phyloP scores from a whole-genome alignment of 2,329 filamentous ascomycete genomes.

The Helotiales sp. region DNA sequence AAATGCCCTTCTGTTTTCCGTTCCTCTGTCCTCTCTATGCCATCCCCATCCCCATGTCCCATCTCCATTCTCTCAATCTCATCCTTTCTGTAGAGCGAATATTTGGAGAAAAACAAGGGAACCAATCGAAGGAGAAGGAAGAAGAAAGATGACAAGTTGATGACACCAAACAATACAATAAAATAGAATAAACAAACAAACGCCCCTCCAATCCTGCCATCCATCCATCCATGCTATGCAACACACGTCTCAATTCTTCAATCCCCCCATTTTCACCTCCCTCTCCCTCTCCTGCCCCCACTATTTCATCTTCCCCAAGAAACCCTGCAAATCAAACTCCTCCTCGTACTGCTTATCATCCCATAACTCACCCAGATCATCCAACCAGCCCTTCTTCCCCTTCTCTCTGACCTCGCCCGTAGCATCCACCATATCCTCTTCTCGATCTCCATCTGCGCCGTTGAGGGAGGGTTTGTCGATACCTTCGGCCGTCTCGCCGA shows the following conservation, averaged over 20 bases:
- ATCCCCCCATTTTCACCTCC: not conserved
- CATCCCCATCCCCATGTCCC: not conserved
- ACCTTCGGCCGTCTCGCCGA: slow-evolving; percentile 77
- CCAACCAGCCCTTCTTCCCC: slow-evolving; percentile 94
- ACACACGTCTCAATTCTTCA: not conserved
- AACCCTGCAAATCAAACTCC: slow-evolving; percentile 94
- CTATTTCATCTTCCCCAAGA: slow-evolving; percentile 81
- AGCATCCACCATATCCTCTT: slow-evolving; percentile 91
- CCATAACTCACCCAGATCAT: slow-evolving; percentile 95
- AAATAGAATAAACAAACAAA: not conserved
- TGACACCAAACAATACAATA: not conserved
- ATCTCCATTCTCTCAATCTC: not conserved
- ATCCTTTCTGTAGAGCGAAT: not conserved
- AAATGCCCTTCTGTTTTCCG: not conserved
- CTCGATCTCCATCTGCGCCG: slow-evolving; percentile 62
- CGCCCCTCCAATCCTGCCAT: not conserved
- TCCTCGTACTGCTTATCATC: slow-evolving; percentile 98
- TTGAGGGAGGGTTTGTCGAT: slow-evolving; percentile 63
- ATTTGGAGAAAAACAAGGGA: too few relatives aligned
- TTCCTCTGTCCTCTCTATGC: too few relatives aligned
- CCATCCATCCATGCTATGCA: slow-evolving; percentile 5
- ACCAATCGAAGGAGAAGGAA: not conserved
- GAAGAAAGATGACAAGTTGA: not conserved
- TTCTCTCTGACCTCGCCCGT: slow-evolving; percentile 91
- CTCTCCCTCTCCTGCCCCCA: not conserved